Percentiles rank a stretch among this genome's conserved stretches.
Evolutionary conservation across 306 rosid genomes (phyloP).

Genomic region (Astragalus glycyphyllos): DNA sequence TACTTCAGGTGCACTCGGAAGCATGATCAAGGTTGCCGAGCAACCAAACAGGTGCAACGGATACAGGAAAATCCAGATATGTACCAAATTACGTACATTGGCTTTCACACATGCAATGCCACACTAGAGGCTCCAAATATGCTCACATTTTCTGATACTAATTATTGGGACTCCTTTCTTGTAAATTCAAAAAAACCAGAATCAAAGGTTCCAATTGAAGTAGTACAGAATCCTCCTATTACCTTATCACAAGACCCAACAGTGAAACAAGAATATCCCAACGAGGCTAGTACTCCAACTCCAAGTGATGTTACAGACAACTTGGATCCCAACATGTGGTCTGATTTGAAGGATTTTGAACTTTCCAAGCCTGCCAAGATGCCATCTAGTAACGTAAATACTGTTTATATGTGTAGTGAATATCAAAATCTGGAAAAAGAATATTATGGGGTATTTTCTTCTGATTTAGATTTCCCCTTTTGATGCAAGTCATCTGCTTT

Average conservation of each 20-base stretch:
- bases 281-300: slow-evolving; percentile 39
- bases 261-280: slow-evolving; percentile 48
- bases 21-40: slow-evolving; percentile 68
- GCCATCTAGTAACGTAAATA: slow-evolving; percentile 19
- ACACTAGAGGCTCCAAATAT: slow-evolving; percentile 51
- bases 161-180: slow-evolving; percentile 30
- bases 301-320: slow-evolving; percentile 47
- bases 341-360: slow-evolving; percentile 58
- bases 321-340: slow-evolving; percentile 57
- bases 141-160: slow-evolving; percentile 40
- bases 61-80: slow-evolving; percentile 50
- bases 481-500: slow-evolving; percentile 38
- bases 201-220: slow-evolving; percentile 27
- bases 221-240: neutral
- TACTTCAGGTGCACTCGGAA: slow-evolving; percentile 79
- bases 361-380: slow-evolving; percentile 38
- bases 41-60: slow-evolving; percentile 73
- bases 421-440: slow-evolving; percentile 40
- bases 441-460: slow-evolving; percentile 39
- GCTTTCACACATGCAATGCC: slow-evolving; percentile 70
- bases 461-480: slow-evolving; percentile 51
- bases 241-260: neutral
- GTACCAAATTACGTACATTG: slow-evolving; percentile 71
- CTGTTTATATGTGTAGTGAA: slow-evolving; percentile 47
- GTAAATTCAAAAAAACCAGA: slow-evolving; percentile 17